phyloP scores from a whole-genome alignment of 768 basidiomycete species.

The Boletus coccyginus region DNA sequence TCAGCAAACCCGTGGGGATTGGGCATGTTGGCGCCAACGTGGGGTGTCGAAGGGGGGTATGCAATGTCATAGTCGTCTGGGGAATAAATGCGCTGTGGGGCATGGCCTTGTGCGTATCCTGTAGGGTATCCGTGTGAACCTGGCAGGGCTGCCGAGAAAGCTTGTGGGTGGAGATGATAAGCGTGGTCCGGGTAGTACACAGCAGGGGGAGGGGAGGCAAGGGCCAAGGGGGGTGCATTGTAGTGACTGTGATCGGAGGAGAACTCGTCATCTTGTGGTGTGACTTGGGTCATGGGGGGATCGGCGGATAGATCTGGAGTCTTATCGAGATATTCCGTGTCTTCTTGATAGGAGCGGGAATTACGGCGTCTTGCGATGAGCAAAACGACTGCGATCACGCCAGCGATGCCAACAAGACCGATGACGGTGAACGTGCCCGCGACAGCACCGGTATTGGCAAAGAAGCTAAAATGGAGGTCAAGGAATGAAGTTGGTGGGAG shows the following conservation, averaged over 20 bases:
- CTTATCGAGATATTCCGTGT: conserved; percentile 30
- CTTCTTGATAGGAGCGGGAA: conserved; percentile 24
- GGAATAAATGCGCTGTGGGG: conserved; percentile 24
- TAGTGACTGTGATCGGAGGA: conserved; percentile 25
- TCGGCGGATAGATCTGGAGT: conserved; percentile 5
- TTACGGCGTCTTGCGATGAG: conserved; percentile 31
- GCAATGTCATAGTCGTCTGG: conserved; percentile 21
- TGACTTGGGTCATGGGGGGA: conserved; percentile 8
- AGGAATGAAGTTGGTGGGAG: background rate
- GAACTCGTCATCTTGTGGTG: conserved; percentile 13
- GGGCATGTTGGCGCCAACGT: conserved; percentile 6
- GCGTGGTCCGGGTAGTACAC: conserved; percentile 25
- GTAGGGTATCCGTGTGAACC: background rate
- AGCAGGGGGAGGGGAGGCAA: conserved; percentile 15
- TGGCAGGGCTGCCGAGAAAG: background rate
- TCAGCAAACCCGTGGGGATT: conserved; percentile 12
- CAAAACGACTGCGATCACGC: conserved; percentile 29
- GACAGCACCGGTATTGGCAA: conserved; percentile 44
- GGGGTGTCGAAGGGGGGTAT: conserved; percentile 24
- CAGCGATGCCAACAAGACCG: conserved; percentile 35
- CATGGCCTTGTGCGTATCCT: conserved; percentile 12
- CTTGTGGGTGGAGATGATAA: conserved; percentile 10
- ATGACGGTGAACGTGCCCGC: conserved; percentile 44
- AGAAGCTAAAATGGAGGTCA: conserved; percentile 36
- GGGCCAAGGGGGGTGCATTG: conserved; percentile 14